A percentile compares a stretch with the other conserved stretches of the same genome.
Conservation (phyloP, 257 asterid species). For the Ballota nigra region DNA sequence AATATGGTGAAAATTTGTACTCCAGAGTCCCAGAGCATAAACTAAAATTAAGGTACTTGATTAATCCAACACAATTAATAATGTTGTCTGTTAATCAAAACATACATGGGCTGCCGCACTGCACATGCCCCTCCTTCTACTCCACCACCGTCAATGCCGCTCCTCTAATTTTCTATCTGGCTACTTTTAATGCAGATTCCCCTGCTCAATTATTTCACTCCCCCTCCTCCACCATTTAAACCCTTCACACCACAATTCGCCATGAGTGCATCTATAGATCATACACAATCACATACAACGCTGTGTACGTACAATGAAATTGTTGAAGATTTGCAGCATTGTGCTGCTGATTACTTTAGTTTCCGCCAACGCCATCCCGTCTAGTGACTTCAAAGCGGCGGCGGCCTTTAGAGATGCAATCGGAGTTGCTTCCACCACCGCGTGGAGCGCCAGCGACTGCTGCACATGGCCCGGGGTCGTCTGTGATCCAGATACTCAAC, state of each 20-base stretch:
- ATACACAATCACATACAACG: not conserved
- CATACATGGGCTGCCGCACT: not conserved
- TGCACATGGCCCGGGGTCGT: conserved; percentile 62
- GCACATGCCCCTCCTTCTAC: conserved; percentile 27
- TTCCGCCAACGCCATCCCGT: conserved; percentile 18
- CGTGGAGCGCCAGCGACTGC: conserved; percentile 50
- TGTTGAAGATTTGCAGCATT: conserved; percentile 19
- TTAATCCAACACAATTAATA: not conserved
- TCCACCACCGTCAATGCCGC: conserved; percentile 26
- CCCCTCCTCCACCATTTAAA: conserved; percentile 7
- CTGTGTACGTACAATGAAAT: conserved; percentile 3
- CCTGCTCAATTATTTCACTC: not conserved
- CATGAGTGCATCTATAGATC: too few species aligned
- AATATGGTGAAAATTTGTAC: too few species aligned
- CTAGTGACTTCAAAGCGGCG: conserved; percentile 44
- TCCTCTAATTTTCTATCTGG: conserved; percentile 7
- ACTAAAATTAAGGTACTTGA: too few species aligned
- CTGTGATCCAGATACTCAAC: conserved; percentile 49
- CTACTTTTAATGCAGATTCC: conserved; percentile 35
- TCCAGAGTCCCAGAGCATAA: too few species aligned
- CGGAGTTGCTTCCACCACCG: conserved; percentile 36
- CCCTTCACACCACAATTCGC: not conserved
- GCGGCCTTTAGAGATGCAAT: conserved; percentile 47
- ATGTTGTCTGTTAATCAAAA: not conserved
- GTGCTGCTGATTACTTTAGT: conserved; percentile 14